Evolutionary conservation across 257 asterid genomes (phyloP), one percentile per base, ranked within the genome.

Genomic region (Penstemon eatonii): DNA sequence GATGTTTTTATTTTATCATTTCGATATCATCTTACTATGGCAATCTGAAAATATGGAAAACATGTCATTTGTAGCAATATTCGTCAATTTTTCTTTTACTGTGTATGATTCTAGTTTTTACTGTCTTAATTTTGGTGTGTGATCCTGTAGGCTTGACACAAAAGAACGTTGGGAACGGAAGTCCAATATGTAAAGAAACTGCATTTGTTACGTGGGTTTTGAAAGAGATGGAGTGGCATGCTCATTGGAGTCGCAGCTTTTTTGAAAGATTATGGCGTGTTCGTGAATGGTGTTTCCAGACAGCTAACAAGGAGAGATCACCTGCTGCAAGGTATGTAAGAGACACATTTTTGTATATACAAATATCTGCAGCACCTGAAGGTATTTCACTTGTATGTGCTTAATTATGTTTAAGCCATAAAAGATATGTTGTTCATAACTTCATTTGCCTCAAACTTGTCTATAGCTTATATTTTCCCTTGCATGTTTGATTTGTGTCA

Each of bases 81-180:
- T n/a, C 18, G 47, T 44, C 65, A 62, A 4, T 12, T 12, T 63
- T 18, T 36, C 4, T 5, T 7, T 11, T 42, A 49, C 53, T 60
- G 43, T 44, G 13, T 60, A 40, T 41, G 10, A 15, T 45, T 42
- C 13, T 66, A 56, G 18, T 77, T 45, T 61, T 1, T 53, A 46
- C 9, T 38, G 70, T 52, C 41, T 36, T 55, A 57, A 44, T 64
- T 66, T 69, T 39, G 70, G 36, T 72, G 11, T n/a, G 64, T 5
- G 11, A 70, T 54, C 60, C 11, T 63, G 59, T 19, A 88, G 97
- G 82, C 96, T 91, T 52, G 97, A 86, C 73, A 73, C 89, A 3
- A 91, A 84, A 72, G 92, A 88, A 75, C 80, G 92, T 69, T 91
- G 96, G 97, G 97, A 91, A 73, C 88, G 90, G 74, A 91, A 91